phyloP scores from a whole-genome alignment of 495 filamentous ascomycete species.

The Neurospora sublineolata region DNA sequence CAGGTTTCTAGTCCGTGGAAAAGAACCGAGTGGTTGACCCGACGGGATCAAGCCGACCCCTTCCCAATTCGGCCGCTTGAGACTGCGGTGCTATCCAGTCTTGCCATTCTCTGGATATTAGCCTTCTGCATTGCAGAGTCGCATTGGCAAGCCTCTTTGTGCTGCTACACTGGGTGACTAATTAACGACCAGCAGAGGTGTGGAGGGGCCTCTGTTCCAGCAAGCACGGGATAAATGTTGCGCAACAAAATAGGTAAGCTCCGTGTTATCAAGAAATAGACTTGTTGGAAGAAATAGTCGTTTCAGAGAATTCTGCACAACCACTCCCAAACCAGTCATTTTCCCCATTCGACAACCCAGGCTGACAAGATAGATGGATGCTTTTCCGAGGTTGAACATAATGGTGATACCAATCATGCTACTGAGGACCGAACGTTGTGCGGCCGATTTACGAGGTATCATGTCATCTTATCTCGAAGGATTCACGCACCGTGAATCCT shows the following conservation, averaged over 20 bases:
- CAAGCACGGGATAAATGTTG: background rate
- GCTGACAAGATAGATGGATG: background rate
- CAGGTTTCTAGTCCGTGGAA: background rate
- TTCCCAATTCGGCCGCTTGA: background rate
- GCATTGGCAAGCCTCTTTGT: background rate
- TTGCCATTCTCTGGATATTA: background rate
- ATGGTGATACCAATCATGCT: background rate
- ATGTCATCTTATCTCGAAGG: background rate
- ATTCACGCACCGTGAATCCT: background rate
- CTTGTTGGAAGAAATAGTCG: background rate
- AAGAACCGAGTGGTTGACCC: background rate
- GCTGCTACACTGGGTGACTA: background rate
- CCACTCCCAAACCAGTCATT: background rate
- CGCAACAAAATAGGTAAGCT: background rate
- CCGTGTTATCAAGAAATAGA: background rate
- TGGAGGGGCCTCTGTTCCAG: background rate
- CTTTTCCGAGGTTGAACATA: background rate
- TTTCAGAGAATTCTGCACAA: background rate
- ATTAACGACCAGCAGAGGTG: background rate
- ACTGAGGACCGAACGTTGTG: background rate
- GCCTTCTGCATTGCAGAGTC: background rate
- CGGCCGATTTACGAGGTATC: background rate
- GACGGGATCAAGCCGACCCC: background rate
- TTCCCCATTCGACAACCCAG: background rate
- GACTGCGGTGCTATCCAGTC: background rate